phyloP scores from a whole-genome alignment of 225 moss, liverwort and hornwort species.

The Pseudisothecium myosuroides region DNA sequence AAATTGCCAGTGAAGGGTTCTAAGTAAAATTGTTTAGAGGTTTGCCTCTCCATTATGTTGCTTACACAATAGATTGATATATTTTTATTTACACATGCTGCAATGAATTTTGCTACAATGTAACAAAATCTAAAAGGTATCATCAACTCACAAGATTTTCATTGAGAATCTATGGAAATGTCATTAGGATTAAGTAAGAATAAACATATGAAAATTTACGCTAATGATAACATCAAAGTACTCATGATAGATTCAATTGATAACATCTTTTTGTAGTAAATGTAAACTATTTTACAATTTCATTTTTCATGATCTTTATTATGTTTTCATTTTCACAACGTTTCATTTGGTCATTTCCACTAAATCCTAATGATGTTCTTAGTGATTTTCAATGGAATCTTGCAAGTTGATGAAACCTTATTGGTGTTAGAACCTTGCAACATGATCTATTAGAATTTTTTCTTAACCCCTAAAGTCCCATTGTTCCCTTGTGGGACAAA shows the following conservation, averaged over 20 bases:
- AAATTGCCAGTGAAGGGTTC: neutral
- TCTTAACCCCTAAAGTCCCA: too few species aligned
- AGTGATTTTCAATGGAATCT: neutral
- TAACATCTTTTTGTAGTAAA: neutral
- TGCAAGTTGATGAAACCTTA: neutral
- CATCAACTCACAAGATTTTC: neutral
- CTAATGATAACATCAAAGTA: neutral
- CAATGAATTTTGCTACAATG: neutral
- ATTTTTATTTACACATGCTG: neutral
- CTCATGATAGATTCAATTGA: fast-evolving
- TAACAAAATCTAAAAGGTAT: neutral
- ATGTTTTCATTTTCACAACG: neutral
- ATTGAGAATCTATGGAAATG: neutral
- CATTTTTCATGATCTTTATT: neutral
- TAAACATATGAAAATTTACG: neutral
- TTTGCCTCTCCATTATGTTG: neutral
- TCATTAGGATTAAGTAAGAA: neutral
- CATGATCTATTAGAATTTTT: neutral
- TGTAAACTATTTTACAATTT: neutral
- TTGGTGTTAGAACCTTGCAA: neutral
- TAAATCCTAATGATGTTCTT: neutral
- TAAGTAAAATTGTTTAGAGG: neutral
- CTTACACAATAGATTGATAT: neutral
- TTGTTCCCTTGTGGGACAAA: too few species aligned
- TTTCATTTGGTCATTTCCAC: too few species aligned